Evolutionary conservation across 176 grass and related monocot genomes (phyloP).

Genomic region (Bolboschoenus planiculmis): DNA sequence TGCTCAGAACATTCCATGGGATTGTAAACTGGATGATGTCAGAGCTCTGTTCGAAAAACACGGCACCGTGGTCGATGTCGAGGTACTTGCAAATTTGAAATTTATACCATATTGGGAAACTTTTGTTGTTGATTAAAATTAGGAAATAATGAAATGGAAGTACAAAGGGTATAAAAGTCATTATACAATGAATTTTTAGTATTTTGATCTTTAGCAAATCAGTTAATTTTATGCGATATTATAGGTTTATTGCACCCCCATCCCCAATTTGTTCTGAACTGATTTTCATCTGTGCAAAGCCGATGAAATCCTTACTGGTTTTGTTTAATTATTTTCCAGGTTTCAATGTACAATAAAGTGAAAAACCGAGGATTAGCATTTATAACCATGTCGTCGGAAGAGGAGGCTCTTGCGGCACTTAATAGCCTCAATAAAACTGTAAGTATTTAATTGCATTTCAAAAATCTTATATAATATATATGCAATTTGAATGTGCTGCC

Average conservation of each 20-base stretch:
- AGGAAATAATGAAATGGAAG: neutral
- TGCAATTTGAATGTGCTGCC: neutral
- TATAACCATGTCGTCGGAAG: slow-evolving; percentile 80
- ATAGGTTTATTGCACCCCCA: neutral
- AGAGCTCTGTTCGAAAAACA: slow-evolving; percentile 68
- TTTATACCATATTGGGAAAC: neutral
- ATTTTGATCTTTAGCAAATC: neutral
- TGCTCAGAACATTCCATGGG: slow-evolving; percentile 93
- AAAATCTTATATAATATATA: neutral
- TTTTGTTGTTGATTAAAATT: neutral
- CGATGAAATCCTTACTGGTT: neutral
- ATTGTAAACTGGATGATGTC: slow-evolving; percentile 59
- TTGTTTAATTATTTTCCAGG: slow-evolving; percentile 35
- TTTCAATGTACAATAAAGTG: slow-evolving; percentile 68
- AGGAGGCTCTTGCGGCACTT: slow-evolving; percentile 58
- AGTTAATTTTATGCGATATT: neutral
- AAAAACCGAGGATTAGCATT: slow-evolving; percentile 96
- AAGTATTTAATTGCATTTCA: slow-evolving; percentile 29
- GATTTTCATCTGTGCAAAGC: neutral
- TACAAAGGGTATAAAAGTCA: neutral
- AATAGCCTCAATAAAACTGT: slow-evolving; percentile 57
- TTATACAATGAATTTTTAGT: neutral
- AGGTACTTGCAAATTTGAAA: slow-evolving; percentile 46
- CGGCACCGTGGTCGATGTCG: slow-evolving; percentile 54
- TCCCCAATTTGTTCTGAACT: neutral